Base-by-base conservation (phyloP, 768 basidiomycete genomes). In the Hericium coralloides region DNA sequence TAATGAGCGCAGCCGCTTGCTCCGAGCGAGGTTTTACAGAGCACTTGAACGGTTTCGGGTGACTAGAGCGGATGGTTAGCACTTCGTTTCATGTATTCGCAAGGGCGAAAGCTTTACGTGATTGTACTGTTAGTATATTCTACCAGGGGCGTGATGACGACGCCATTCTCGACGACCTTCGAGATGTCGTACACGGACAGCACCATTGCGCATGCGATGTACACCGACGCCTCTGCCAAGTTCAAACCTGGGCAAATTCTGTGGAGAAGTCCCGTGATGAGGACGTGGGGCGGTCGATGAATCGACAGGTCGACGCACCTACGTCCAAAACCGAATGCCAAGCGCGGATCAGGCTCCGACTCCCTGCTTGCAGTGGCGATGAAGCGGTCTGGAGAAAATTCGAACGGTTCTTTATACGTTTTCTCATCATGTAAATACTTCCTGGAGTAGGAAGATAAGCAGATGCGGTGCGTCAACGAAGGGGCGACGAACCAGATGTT, bases 371-470 rank as follows among this genome's bases (percentile, higher is more conserved):
- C 6, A 20, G 43, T 25, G 4, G 18, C 49, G 3, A 50, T 50
- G 20, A 22, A 50, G 22, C 49, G 4, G 15, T 50, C 49, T 12
- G 49, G 49, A 8, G 8, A n/a, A n/a, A 50, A 50, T 6, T 50
- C 25, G 45, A 65, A 57, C 20, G 74, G 74, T 36, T 73, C 61
- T 2, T 58, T 53, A 58, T 74, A 75, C 4, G 57, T 55, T 22
- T 60, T 55, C 14, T 68, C 68, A 52, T 75, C 70, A 47, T 68
- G 72, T 17, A 70, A 58, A 10, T 69, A 57, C 26, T 61, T 60
- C 69, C 69, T 69, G 43, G 48, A 8, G 31, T 17, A n/a, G 14
- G 9, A 9, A 8, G 20, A 23, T 5, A 26, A 20, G 18, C 52
- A 53, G n/a, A 38, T 37, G 20, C 15, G 12, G 26, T 9, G 20